These are phyloP conservation scores for Knoxdaviesia proteae DNA, from an alignment of 2,329 filamentous ascomycete species.

Conservation along the genomic window DNA sequence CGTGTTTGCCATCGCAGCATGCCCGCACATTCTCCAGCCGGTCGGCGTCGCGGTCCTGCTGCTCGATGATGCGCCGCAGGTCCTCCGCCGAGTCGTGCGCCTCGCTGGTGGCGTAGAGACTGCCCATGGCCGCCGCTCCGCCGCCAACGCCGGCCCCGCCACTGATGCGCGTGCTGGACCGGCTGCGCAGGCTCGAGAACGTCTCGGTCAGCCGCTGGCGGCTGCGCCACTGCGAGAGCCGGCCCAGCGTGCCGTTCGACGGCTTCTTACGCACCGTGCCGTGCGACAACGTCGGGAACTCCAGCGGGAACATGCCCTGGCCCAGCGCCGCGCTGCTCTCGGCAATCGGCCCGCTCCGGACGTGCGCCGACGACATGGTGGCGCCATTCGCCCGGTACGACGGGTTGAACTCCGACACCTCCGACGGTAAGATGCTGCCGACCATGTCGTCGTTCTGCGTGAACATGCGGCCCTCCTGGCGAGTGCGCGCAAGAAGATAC, in stretches of 20 bases:
- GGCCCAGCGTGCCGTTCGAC: conserved; percentile 28
- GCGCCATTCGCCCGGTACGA: conserved; percentile 16
- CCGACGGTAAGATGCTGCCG: conserved; percentile 36
- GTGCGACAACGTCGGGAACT: conserved; percentile 29
- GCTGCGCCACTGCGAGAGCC: conserved; percentile 36
- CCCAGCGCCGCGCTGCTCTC: conserved; percentile 6
- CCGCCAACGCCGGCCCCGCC: conserved; percentile 12
- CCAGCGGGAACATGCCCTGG: conserved; percentile 22
- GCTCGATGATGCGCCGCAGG: conserved; percentile 56
- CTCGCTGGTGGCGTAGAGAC: conserved; percentile 30
- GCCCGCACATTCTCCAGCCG: conserved; percentile 85
- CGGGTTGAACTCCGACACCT: conserved; percentile 64
- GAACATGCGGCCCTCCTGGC: conserved; percentile 26
- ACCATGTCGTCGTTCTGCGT: conserved; percentile 33
- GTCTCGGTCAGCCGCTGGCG: conserved; percentile 24
- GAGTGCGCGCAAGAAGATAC: conserved; percentile 67
- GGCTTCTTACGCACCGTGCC: conserved; percentile 10
- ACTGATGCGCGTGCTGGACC: conserved; percentile 17
- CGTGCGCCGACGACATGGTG: too few relatives aligned
- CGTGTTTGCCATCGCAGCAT: conserved; percentile 91
- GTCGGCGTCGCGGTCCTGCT: conserved; percentile 55
- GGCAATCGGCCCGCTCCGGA: too few relatives aligned
- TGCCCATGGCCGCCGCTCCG: too few relatives aligned
- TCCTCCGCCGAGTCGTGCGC: conserved; percentile 69
- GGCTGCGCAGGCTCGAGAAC: conserved; percentile 31